Conservation (phyloP, 106 monocot species). For the Dendrobium chrysotoxum region DNA sequence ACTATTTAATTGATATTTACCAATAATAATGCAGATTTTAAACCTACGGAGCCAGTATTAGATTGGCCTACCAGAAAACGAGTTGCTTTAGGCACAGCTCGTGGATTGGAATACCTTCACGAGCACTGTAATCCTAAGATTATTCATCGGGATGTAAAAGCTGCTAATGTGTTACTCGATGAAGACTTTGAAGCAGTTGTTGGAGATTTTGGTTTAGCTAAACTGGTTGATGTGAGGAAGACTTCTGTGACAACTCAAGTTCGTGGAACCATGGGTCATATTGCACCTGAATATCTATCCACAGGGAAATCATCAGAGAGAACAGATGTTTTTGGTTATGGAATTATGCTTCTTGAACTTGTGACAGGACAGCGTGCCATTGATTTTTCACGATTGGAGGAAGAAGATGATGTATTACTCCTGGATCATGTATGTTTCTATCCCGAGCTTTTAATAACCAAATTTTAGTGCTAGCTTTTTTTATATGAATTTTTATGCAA, state of each 20-base stretch:
- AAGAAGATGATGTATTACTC: conserved; percentile 60
- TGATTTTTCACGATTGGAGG: conserved; percentile 49
- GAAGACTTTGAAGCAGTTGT: conserved; percentile 45
- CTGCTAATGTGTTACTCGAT: conserved; percentile 52
- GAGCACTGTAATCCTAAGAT: conserved; percentile 62
- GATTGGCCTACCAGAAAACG: conserved; percentile 52
- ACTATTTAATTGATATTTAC: neutral
- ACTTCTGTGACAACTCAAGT: conserved; percentile 42
- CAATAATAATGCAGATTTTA: conserved; percentile 41
- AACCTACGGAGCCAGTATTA: conserved; percentile 38
- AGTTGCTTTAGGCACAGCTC: conserved; percentile 65
- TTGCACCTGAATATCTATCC: conserved; percentile 51
- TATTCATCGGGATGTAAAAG: conserved; percentile 63
- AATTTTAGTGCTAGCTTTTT: too few species aligned
- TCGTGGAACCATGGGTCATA: conserved; percentile 59
- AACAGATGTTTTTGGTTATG: conserved; percentile 51
- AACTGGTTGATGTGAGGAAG: conserved; percentile 39
- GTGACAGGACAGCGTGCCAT: conserved; percentile 66
- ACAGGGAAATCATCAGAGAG: conserved; percentile 50
- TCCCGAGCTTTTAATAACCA: neutral
- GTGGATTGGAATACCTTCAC: conserved; percentile 67
- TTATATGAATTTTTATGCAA: too few species aligned
- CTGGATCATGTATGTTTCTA: conserved; percentile 59
- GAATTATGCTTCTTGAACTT: conserved; percentile 51
- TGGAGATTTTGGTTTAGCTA: conserved; percentile 55